Percentiles rank a stretch among this genome's conserved stretches.
Evolutionary conservation across 148 eudicot genomes (phyloP).

Genomic region (Amaranthus hypochondriacus): DNA sequence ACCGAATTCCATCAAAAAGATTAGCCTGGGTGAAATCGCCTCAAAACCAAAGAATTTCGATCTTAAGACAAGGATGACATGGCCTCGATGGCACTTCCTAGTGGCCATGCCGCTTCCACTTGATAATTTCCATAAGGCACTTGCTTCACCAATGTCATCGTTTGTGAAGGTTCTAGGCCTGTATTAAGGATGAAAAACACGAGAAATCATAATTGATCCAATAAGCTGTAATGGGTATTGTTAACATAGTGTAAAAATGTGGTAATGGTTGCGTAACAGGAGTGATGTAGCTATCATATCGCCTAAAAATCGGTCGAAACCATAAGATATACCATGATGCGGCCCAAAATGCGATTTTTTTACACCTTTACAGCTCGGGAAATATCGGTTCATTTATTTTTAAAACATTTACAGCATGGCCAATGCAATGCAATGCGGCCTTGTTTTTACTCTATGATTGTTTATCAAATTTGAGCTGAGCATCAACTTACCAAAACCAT

Average conservation of each 20-base stretch:
- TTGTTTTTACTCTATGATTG: no score
- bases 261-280: no score
- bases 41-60: background rate
- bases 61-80: conserved; percentile 45
- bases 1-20: background rate
- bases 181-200: conserved; percentile 16
- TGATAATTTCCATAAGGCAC: conserved; percentile 50
- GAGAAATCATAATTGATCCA: background rate
- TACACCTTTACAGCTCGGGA: no score
- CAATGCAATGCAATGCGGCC: no score
- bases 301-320: no score
- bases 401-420: no score
- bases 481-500: conserved; percentile 82
- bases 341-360: no score
- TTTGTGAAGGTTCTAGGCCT: conserved; percentile 63
- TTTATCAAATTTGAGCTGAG: no score
- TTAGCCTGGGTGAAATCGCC: conserved; percentile 6
- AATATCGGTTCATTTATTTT: no score
- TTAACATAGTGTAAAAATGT: background rate
- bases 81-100: conserved; percentile 83
- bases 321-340: no score
- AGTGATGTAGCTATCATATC: no score
- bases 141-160: conserved; percentile 74
- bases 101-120: conserved; percentile 93
- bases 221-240: background rate